Conservation (phyloP, 2,329 filamentous ascomycete species). For the Onygenales sp. region DNA sequence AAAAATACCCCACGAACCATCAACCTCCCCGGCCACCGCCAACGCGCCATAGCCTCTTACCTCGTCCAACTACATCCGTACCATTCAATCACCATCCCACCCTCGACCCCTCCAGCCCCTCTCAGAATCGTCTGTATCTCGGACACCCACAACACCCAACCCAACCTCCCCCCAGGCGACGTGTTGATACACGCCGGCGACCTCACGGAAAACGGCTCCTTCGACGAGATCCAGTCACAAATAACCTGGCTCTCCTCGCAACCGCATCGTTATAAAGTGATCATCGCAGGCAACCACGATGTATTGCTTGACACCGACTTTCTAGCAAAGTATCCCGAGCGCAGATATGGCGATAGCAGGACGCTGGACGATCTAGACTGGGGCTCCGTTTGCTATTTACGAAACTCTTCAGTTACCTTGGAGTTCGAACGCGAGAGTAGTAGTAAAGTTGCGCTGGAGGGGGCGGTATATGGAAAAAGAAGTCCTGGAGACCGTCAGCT, state of each 20-base stretch:
- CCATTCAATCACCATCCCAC: not conserved
- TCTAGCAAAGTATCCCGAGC: constrained; percentile 7
- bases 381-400: constrained; percentile 13
- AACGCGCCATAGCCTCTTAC: not conserved
- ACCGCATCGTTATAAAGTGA: constrained; percentile 35
- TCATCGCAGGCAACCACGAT: constrained; percentile 42
- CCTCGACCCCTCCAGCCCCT: not conserved
- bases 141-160: constrained; percentile 35
- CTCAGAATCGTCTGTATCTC: constrained; percentile 25
- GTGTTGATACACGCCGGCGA: constrained; percentile 42
- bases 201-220: constrained; percentile 37
- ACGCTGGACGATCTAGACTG: constrained; percentile 12
- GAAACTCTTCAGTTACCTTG: constrained; percentile 10
- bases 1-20: not conserved
- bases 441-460: not conserved
- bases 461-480: not conserved
- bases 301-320: constrained; percentile 16
- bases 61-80: not conserved
- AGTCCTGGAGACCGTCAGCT: not conserved
- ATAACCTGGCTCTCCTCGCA: constrained; percentile 35
- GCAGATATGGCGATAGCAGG: constrained; percentile 7
- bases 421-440: constrained; percentile 3
- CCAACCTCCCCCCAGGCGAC: constrained; percentile 32
- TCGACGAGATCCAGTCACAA: constrained; percentile 29
- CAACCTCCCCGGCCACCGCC: constrained; percentile 1